Evolutionary conservation across 2,329 filamentous ascomycete species (phyloP).

Genomic region (Thyridium curvatum): DNA sequence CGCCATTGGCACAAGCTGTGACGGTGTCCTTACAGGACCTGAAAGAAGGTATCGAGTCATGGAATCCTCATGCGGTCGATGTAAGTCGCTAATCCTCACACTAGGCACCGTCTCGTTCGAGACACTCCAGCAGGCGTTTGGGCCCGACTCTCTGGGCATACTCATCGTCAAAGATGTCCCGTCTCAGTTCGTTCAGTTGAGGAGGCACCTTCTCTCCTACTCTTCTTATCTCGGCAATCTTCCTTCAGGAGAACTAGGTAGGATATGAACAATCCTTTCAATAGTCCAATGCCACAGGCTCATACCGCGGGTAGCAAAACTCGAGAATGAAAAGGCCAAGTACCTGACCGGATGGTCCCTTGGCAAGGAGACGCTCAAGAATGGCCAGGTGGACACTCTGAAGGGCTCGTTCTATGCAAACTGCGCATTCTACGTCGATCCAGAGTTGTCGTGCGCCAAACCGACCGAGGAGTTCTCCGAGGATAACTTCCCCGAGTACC

Average conservation of each 20-base stretch:
- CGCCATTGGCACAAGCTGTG: constrained; percentile 45
- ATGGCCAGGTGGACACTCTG: constrained; percentile 70
- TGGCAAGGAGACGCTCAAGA: constrained; percentile 74
- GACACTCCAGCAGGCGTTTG: constrained; percentile 74
- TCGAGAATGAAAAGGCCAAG: constrained; percentile 55
- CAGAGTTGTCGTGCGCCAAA: constrained; percentile 52
- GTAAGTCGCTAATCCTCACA: constrained; percentile 3
- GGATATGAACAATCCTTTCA: constrained; percentile 10
- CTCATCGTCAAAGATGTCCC: constrained; percentile 88
- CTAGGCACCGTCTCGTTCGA: constrained; percentile 62
- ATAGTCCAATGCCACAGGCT: no score
- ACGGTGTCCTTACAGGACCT: constrained; percentile 58
- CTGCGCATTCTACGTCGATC: constrained; percentile 69
- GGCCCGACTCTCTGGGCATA: constrained; percentile 83
- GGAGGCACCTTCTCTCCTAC: constrained; percentile 73
- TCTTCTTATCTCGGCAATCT: constrained; percentile 85
- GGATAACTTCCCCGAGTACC: constrained; percentile 76
- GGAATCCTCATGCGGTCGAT: neutral
- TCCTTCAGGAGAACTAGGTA: constrained; percentile 64
- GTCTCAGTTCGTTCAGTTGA: constrained; percentile 60
- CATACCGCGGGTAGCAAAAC: no score
- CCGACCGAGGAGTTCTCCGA: constrained; percentile 52
- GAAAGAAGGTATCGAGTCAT: constrained; percentile 40
- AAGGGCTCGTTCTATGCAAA: constrained; percentile 85
- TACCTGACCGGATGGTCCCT: constrained; percentile 72